Base-by-base conservation (phyloP, 805 yeast genomes). In the Torulaspora indica region DNA sequence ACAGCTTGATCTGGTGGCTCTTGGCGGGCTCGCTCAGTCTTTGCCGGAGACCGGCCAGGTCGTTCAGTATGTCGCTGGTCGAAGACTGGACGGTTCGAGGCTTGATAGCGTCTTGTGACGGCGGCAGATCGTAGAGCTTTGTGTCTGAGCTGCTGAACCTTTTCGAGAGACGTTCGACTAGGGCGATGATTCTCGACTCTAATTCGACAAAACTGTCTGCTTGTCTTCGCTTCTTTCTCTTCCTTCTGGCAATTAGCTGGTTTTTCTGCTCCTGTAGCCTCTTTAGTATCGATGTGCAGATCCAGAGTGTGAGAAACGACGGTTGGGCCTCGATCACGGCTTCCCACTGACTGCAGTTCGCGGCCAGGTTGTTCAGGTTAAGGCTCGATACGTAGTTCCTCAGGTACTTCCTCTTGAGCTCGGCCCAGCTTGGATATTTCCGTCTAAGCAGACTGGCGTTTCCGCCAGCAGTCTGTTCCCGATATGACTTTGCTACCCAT, bases 11-110 rank as follows among this genome's bases (percentile, higher is more conserved):
- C 2, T 13, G 36, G 34, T 30, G 22, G 9, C 25, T 24, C 18
- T 31, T 31, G n/a, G 35, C 12, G 18, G 43, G 33, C 22, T 14
- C 23, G 9, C 29, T 28, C 42, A 54, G 44, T 29, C 63, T 51
- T 45, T 55, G 56, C 46, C 60, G 65, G 39, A 65, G 44, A 24
- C 46, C 53, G 24, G 56, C 67, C 29, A 63, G 30, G 44, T 68
- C 71, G 2, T 48, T 47, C 5, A 60, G 36, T 22, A 61, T 56
- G 40, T 56, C 63, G 31, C 52, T 52, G 8, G 56, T 25, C 10
- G 24, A 15, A 12, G 25, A 7, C 10, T 12, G 13, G n/a, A 7
- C 6, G 17, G 28, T 14, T 15, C 40, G 27, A 18, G 27, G 7
- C 24, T 2, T 8, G 13, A 15, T n/a, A 10, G 34, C 12, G 24